Evolutionary conservation across 2,329 filamentous ascomycete species (phyloP).

Genomic region (Neophaeococcomyces aloes): DNA sequence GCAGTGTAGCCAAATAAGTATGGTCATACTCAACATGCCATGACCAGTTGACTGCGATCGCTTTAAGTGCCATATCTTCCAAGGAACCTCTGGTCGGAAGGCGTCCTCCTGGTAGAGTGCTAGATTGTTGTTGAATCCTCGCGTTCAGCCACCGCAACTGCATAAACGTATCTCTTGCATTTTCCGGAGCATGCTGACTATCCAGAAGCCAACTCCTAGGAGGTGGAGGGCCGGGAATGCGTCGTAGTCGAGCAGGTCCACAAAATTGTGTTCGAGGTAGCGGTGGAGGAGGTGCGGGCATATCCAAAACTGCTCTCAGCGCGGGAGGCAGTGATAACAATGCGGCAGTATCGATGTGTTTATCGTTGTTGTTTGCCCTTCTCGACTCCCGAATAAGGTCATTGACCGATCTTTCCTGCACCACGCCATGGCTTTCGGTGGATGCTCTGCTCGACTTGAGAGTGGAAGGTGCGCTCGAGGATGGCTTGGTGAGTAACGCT

Average conservation of each 20-base stretch:
- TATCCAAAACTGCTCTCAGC: slow-evolving; percentile 34
- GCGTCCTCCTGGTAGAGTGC: slow-evolving; percentile 29
- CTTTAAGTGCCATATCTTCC: slow-evolving; percentile 41
- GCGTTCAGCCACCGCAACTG: slow-evolving; percentile 9
- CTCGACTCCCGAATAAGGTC: slow-evolving; percentile 39
- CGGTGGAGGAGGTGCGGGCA: slow-evolving; percentile 32
- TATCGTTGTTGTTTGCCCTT: slow-evolving; percentile 28
- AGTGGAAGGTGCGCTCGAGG: slow-evolving; percentile 31
- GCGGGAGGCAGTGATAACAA: slow-evolving; percentile 36
- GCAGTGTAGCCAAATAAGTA: slow-evolving; percentile 42
- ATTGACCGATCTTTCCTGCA: slow-evolving; percentile 33
- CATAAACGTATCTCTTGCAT: neutral
- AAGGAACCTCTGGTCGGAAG: slow-evolving; percentile 36
- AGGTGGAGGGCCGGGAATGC: slow-evolving; percentile 35
- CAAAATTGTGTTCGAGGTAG: slow-evolving; percentile 27
- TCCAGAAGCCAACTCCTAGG: slow-evolving; percentile 36
- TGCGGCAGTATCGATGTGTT: slow-evolving; percentile 17
- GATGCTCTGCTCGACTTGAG: slow-evolving; percentile 14
- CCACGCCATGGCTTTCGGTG: slow-evolving; percentile 2
- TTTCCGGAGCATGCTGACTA: slow-evolving; percentile 16
- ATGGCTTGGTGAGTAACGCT: slow-evolving; percentile 30
- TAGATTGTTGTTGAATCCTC: slow-evolving; percentile 15
- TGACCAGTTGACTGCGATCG: slow-evolving; percentile 46
- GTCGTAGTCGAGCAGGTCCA: slow-evolving; percentile 29
- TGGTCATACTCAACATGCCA: slow-evolving; percentile 49